Conservation (phyloP, 352 stramenopile genomes). For the Globisporangium emineosum region DNA sequence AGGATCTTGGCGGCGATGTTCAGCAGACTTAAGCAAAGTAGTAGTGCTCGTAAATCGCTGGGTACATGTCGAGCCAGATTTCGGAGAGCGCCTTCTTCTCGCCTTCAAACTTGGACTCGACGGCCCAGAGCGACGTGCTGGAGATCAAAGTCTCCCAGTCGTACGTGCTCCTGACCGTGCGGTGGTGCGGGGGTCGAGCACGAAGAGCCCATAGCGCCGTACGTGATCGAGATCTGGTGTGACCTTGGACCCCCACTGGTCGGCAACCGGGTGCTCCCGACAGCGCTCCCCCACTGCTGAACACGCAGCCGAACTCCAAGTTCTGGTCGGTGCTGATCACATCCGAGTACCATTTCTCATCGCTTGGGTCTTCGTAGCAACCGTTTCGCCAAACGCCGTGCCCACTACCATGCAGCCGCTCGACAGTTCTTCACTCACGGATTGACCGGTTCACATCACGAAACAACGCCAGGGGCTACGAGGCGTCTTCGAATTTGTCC, state of each 20-base stretch:
- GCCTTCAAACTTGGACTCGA: constrained; percentile 42
- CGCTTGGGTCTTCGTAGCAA: constrained; percentile 29
- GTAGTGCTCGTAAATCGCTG: constrained; percentile 29
- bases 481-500: too few species aligned
- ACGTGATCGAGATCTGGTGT: constrained; percentile 21
- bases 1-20: constrained; percentile 40
- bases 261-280: neutral
- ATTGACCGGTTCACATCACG: constrained; percentile 22
- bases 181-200: constrained; percentile 17
- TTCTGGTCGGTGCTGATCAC: constrained; percentile 28
- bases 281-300: too few species aligned
- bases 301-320: too few species aligned
- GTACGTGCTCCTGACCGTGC: constrained; percentile 28
- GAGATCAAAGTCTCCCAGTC: constrained; percentile 43
- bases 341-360: constrained; percentile 30
- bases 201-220: constrained; percentile 37
- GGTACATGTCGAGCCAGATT: constrained; percentile 50
- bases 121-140: constrained; percentile 42
- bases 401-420: constrained; percentile 32
- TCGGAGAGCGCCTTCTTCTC: constrained; percentile 39
- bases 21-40: constrained; percentile 43
- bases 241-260: constrained; percentile 28
- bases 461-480: too few species aligned
- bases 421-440: constrained; percentile 29
- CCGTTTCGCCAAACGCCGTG: constrained; percentile 37